These are phyloP conservation scores for Trypanosoma cruzi DNA, from an alignment of 208 protist genomes.

Conservation along the genomic window DNA sequence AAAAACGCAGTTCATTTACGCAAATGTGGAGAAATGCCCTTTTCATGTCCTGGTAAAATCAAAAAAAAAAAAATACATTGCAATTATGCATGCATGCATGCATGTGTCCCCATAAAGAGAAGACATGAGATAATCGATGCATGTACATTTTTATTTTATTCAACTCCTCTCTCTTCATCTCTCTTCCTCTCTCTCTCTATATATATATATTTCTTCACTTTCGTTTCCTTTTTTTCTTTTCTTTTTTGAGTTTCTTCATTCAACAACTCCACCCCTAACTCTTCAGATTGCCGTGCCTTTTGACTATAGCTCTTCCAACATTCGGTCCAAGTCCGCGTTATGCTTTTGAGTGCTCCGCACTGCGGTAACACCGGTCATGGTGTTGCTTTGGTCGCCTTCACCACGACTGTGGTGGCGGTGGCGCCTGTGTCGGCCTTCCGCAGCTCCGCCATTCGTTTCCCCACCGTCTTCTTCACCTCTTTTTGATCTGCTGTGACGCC, in stretches of 20 bases:
- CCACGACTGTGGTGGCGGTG: slow-evolving; percentile 24
- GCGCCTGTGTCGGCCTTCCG: slow-evolving; percentile 8
- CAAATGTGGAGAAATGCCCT: too few relatives aligned
- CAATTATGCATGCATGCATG: neutral
- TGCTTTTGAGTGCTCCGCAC: neutral
- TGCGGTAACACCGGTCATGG: neutral
- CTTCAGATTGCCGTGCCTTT: neutral
- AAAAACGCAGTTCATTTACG: too few relatives aligned
- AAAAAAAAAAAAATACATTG: slow-evolving; percentile 8
- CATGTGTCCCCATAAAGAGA: neutral
- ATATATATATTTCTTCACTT: too few relatives aligned
- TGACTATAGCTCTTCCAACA: slow-evolving; percentile 25
- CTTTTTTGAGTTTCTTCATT: slow-evolving; percentile 9
- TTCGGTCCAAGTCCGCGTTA: slow-evolving; percentile 18
- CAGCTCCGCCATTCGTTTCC: neutral
- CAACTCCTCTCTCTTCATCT: slow-evolving; percentile 5
- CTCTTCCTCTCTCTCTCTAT: too few relatives aligned
- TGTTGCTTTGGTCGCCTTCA: slow-evolving; percentile 18
- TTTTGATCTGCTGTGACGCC: neutral
- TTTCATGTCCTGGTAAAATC: neutral
- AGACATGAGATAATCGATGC: neutral
- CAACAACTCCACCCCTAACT: neutral
- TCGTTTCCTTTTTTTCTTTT: too few relatives aligned
- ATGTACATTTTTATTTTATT: neutral
- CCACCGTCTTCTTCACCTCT: neutral